Evolutionary conservation across 1,284 basidiomycete species (phyloP).

Genomic region (Cryptococcus sp.): DNA sequence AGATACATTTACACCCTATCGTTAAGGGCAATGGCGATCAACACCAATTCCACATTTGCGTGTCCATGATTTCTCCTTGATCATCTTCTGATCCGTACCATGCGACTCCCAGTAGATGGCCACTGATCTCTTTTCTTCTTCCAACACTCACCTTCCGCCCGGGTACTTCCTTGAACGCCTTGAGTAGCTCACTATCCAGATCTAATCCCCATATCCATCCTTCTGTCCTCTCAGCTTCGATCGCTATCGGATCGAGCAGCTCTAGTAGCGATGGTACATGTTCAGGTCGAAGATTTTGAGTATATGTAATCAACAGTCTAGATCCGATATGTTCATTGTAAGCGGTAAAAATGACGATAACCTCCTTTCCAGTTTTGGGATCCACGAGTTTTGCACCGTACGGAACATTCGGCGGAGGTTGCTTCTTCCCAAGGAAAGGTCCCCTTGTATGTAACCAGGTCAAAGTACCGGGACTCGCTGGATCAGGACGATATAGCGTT

Average conservation of each 20-base stretch:
- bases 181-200: constrained; percentile 7
- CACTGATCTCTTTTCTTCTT: constrained; percentile 12
- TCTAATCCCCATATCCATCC: constrained; percentile 22
- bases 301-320: constrained; percentile 15
- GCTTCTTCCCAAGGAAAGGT: not conserved
- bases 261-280: constrained; percentile 14
- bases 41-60: constrained; percentile 28
- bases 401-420: not conserved
- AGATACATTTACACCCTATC: too few species aligned
- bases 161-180: constrained; percentile 11
- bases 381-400: not conserved
- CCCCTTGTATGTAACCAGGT: constrained; percentile 10
- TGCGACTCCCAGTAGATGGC: constrained; percentile 26
- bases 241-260: constrained; percentile 16
- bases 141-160: constrained; percentile 8
- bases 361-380: constrained; percentile 1
- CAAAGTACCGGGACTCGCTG: constrained; percentile 11
- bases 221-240: constrained; percentile 8
- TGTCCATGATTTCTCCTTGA: constrained; percentile 13
- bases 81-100: constrained; percentile 22
- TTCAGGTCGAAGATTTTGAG: constrained; percentile 13
- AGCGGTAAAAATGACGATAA: constrained; percentile 19
- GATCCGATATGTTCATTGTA: constrained; percentile 9
- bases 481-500: constrained; percentile 11
- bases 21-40: not conserved